Evolutionary conservation across 257 asterid species (phyloP).

Genomic region (Rubia yunnanensis): DNA sequence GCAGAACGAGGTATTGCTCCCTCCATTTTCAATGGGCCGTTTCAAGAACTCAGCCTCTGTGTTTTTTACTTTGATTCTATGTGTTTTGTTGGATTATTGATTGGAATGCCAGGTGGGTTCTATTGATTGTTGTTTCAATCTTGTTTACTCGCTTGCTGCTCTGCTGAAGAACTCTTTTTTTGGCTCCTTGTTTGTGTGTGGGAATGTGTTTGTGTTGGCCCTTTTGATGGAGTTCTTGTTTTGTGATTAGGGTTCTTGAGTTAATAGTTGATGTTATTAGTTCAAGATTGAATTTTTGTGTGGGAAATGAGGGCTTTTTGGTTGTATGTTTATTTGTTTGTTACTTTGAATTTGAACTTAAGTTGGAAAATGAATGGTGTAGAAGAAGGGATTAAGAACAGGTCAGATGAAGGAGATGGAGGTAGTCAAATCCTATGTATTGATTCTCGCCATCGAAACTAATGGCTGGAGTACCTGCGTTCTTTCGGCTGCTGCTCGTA

Average conservation of each 20-base stretch:
- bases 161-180: neutral
- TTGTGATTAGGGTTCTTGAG: constrained; percentile 3
- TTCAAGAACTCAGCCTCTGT: neutral
- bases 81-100: neutral
- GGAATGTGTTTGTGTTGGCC: neutral
- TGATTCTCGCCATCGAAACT: neutral
- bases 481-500: too few species aligned
- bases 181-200: neutral
- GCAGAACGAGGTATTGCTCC: constrained; percentile 4
- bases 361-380: neutral
- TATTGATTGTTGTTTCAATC: neutral
- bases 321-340: neutral
- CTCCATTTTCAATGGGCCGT: neutral
- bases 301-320: neutral
- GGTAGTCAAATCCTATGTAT: neutral
- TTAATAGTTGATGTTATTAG: neutral
- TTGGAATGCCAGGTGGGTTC: constrained; percentile 1
- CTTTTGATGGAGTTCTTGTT: neutral
- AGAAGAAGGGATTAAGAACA: neutral
- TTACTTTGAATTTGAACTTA: neutral
- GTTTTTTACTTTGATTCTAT: neutral
- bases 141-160: neutral
- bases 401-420: neutral
- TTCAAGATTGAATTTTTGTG: constrained; percentile 1
- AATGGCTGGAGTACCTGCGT: neutral